Percentiles rank a stretch among this genome's conserved stretches.
Evolutionary conservation across 805 yeast species (phyloP).

Genomic region (Zygoascus tannicola): DNA sequence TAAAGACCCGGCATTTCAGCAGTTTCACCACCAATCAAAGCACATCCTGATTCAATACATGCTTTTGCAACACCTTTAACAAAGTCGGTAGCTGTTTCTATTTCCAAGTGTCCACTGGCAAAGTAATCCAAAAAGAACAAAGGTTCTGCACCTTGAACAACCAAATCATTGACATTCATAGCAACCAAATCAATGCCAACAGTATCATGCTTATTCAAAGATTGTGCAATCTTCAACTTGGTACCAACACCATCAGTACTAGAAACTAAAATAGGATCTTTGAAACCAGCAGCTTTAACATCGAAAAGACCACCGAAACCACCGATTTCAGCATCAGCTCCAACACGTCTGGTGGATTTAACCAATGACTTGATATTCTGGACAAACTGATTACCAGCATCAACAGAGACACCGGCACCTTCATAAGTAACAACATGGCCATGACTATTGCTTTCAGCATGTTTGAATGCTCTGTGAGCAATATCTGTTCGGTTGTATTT

Average conservation of each 20-base stretch:
- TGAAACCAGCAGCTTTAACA: conserved; percentile 76
- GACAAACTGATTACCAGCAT: conserved; percentile 84
- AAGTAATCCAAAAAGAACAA: conserved; percentile 89
- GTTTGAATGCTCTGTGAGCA: conserved; percentile 91
- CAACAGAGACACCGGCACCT: conserved; percentile 95
- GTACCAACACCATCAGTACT: conserved; percentile 99
- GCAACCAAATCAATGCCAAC: conserved; percentile 98
- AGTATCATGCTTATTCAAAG: conserved; percentile 81
- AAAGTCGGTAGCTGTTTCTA: conserved; percentile 73
- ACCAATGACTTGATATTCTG: conserved; percentile 86
- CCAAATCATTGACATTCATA: conserved; percentile 96
- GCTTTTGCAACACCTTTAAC: conserved; percentile 96
- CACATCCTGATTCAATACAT: conserved; percentile 91
- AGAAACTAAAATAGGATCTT: conserved; percentile 71
- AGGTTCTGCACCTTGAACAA: conserved; percentile 99
- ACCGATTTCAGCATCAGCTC: conserved; percentile 97
- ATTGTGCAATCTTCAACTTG: conserved; percentile 89
- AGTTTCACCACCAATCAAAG: conserved; percentile 97
- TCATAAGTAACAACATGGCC: conserved; percentile 57
- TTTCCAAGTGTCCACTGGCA: conserved; percentile 88
- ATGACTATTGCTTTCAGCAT: conserved; percentile 20
- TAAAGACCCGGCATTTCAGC: conserved; percentile 99
- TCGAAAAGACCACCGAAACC: conserved; percentile 98
- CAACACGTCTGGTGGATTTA: conserved; percentile 85
- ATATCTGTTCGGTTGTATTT: conserved; percentile 87